Evolutionary conservation across 1,284 basidiomycete species (phyloP), one percentile per base, ranked within the genome.

Genomic region (Acaromyces ingoldii): DNA sequence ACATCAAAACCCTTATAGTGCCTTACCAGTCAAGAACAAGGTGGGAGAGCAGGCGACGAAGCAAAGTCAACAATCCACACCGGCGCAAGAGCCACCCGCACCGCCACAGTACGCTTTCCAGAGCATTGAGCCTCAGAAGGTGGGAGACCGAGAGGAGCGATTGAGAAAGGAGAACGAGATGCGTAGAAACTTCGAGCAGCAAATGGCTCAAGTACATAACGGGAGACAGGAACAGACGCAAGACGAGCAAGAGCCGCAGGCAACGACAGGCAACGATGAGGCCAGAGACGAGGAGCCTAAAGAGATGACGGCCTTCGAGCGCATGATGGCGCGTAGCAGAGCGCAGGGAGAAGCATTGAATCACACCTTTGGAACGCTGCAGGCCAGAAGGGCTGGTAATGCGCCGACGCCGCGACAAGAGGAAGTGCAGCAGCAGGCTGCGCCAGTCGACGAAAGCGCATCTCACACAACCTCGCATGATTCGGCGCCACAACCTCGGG

Each of bases 341-440:
- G 41, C 41, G 33, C 48, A 49, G 24, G 48, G 48, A 13, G 48
- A 49, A 28, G 36, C 37, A 28, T 25, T 49, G n/a, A 49, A 49
- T 25, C 38, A 43, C 2, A 37, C 37, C 17, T 49, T 49, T 17
- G 48, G 48, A 9, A 22, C 13, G 3, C 19, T 49, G 11, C n/a
- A n/a, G 36, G 33, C 33, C 4, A 36, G 37, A 17, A 36, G 48
- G 4, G 48, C 48, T 2, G 48, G 37, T 15, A n/a, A n/a, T n/a
- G 36, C 36, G 36, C 7, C 6, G 7, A 9, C 13, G 17, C 36
- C 9, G 6, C 17, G 36, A 6, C 6, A n/a, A 38, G 36, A n/a
- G n/a, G n/a, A n/a, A n/a, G n/a, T n/a, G n/a, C 36, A 25, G 22
- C 36, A 17, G 9, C 7, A 10, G 13, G 46, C 6, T 15, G 6